Conservation (phyloP, 108 stramenopile genomes). For the Cyclotella sp. region DNA sequence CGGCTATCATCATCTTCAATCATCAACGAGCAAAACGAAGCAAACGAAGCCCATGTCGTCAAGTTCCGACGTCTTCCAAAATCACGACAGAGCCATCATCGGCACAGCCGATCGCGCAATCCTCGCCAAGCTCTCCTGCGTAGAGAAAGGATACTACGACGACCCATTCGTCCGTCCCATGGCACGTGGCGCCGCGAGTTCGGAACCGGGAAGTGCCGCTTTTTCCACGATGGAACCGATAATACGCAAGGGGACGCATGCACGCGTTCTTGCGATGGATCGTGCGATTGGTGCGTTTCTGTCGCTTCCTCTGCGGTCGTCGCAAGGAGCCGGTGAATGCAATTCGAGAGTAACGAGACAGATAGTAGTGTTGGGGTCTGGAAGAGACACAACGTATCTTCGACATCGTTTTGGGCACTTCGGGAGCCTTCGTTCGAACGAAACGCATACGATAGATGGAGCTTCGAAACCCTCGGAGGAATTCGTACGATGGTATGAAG, state of each 20-base stretch:
- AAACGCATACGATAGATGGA: neutral
- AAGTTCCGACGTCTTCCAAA: neutral
- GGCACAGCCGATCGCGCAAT: conserved; percentile 85
- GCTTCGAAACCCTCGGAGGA: neutral
- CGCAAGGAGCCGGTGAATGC: neutral
- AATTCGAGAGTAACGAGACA: conserved; percentile 36
- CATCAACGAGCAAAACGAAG: no score
- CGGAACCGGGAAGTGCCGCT: neutral
- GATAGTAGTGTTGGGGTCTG: conserved; percentile 83
- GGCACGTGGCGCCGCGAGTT: conserved; percentile 31
- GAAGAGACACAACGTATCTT: conserved; percentile 86
- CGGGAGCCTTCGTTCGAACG: neutral
- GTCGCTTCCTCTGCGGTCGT: conserved; percentile 24
- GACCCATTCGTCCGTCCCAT: conserved; percentile 78
- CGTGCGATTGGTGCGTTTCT: conserved; percentile 73
- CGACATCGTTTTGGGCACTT: conserved; percentile 53
- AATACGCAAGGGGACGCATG: conserved; percentile 87
- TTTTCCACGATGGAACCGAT: conserved; percentile 59
- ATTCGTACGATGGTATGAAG: conserved; percentile 78
- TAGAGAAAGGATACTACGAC: conserved; percentile 76
- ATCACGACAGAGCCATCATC: conserved; percentile 53
- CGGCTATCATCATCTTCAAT: no score
- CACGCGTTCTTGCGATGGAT: conserved; percentile 84
- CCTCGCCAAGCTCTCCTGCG: conserved; percentile 72
- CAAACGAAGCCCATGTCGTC: neutral